Evolutionary conservation across 1,284 basidiomycete species (phyloP), one percentile per base, ranked within the genome.

Genomic region (Sporisorium iseilematis-ciliati): DNA sequence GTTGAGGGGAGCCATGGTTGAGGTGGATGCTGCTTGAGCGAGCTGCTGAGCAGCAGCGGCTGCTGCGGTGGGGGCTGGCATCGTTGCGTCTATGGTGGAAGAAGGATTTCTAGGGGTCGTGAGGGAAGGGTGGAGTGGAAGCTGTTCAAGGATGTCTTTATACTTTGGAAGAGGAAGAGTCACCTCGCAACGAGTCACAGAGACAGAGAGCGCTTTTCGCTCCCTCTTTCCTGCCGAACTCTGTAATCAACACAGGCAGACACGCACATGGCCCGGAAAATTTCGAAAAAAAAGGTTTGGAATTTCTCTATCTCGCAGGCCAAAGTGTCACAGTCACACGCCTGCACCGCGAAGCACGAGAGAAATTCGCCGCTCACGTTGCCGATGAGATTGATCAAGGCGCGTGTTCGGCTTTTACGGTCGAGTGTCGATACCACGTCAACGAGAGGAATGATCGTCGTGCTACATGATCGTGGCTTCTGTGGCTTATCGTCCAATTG

Each of bases 1-100:
- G 50, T 75, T 67, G 64, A 75, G 67, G 2, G 67, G 67, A 1
- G 73, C 60, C 59, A 70, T 49, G 52, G 52, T 66, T 40, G 67
- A 69, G 45, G 64, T 58, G 20, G 66, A 53, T 20, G 59, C 60
- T 42, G 65, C 65, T 33, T 57, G 60, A 38, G 53, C 55, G 21
- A 57, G 23, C 14, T 57, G 62, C 21, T 56, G 49, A 40, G 50
- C 45, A 20, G 48, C 52, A 14, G 61, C 49, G 18, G 61, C 52
- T 16, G 60, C 42, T 6, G 59, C 48, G 10, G 68, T 71, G 10
- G 63, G 63, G 8, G 69, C 69, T 7, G 69, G 69, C 63, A 71
- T 71, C 1, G 14, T 2, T 20, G 45, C 3, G 35, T n/a, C 31
- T 26, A 26, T 12, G 21, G 23, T 35, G 26, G n/a, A 16, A 4